A percentile compares a stretch with the other conserved stretches of the same genome.
These are phyloP conservation scores for Cnidoscolus chayamansa DNA, from an alignment of 441 rosid genomes.

Conservation along the genomic window DNA sequence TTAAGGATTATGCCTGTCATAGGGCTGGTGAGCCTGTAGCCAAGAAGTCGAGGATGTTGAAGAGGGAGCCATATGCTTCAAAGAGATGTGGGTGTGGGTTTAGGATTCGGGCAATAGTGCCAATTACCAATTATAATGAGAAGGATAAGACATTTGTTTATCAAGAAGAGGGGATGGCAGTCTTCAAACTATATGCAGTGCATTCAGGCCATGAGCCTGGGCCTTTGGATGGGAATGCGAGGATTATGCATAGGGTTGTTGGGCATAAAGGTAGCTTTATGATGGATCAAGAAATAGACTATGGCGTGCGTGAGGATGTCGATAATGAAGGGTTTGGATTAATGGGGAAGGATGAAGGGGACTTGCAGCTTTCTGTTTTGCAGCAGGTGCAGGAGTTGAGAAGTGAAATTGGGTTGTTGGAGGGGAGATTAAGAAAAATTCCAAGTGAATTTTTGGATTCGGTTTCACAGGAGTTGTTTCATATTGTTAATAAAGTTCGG, in stretches of 20 bases:
- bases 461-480: slow-evolving; percentile 73
- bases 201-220: slow-evolving; percentile 99
- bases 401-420: slow-evolving; percentile 62
- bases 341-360: slow-evolving; percentile 68
- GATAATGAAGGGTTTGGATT: slow-evolving; percentile 63
- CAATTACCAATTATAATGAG: slow-evolving; percentile 87
- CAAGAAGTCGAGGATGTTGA: slow-evolving; percentile 84
- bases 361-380: slow-evolving; percentile 55
- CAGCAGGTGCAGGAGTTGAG: slow-evolving; percentile 84
- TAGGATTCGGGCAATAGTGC: slow-evolving; percentile 94
- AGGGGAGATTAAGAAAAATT: slow-evolving; percentile 65
- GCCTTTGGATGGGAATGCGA: slow-evolving; percentile 91
- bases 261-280: slow-evolving; percentile 76
- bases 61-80: slow-evolving; percentile 95
- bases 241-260: slow-evolving; percentile 94
- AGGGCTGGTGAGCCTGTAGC: slow-evolving; percentile 93
- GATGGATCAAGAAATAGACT: slow-evolving; percentile 71
- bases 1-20: slow-evolving; percentile 99
- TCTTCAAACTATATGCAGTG: slow-evolving; percentile 89
- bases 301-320: slow-evolving; percentile 81
- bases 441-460: slow-evolving; percentile 58
- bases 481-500: slow-evolving; percentile 63
- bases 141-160: slow-evolving; percentile 92
- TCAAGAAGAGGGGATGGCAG: slow-evolving; percentile 91
- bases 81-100: slow-evolving; percentile 97